Conservation (phyloP, 2,329 filamentous ascomycete species). For the Byssothecium circinans region DNA sequence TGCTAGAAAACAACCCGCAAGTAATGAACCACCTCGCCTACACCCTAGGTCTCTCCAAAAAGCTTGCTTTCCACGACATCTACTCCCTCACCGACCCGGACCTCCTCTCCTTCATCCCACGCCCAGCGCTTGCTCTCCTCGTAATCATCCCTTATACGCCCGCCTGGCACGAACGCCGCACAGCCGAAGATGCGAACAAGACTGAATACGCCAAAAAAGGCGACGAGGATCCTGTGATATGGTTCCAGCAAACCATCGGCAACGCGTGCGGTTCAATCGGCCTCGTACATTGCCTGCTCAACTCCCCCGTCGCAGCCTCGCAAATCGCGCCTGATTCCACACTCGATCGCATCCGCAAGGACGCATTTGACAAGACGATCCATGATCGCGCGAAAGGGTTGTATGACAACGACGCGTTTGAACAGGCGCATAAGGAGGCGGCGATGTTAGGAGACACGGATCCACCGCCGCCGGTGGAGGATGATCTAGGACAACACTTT, state of each 20-base stretch:
- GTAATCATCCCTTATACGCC: constrained; percentile 54
- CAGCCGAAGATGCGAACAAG: constrained; percentile 46
- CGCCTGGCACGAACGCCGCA: constrained; percentile 45
- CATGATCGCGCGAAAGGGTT: constrained; percentile 54
- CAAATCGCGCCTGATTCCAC: constrained; percentile 49
- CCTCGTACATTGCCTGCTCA: constrained; percentile 57
- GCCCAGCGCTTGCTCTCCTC: constrained; percentile 57
- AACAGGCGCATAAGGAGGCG: constrained; percentile 47
- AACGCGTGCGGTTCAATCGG: constrained; percentile 63
- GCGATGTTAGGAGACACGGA: constrained; percentile 47
- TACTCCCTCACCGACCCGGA: constrained; percentile 56
- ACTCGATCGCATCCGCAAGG: constrained; percentile 49
- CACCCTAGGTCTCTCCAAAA: constrained; percentile 51
- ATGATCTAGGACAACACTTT: constrained; percentile 46
- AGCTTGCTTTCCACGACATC: constrained; percentile 57
- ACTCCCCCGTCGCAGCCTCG: constrained; percentile 47
- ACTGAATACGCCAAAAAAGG: constrained; percentile 52
- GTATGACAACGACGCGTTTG: constrained; percentile 51
- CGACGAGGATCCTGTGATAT: constrained; percentile 56
- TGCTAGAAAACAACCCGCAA: constrained; percentile 57
- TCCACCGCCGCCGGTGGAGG: constrained; percentile 32
- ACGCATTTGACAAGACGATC: constrained; percentile 49
- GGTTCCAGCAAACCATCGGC: constrained; percentile 62
- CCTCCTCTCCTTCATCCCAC: constrained; percentile 53
- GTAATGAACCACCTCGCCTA: constrained; percentile 55